Conservation (phyloP, 495 filamentous ascomycete genomes). For the Penicilliopsis zonata region DNA sequence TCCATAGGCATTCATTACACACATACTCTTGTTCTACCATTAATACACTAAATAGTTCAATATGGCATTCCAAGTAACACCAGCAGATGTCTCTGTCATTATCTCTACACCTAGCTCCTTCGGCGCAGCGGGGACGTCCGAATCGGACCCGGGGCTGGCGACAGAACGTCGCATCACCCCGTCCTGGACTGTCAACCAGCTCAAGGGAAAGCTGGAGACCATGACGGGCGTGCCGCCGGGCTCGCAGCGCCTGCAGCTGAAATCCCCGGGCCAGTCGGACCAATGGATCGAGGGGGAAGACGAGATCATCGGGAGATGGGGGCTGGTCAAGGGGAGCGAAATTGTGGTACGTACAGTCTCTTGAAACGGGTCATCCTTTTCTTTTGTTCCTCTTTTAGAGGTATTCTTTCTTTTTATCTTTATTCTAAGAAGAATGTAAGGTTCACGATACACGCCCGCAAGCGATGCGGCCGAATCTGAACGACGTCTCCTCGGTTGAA, state of each 20-base stretch:
- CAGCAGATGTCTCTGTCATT: slow-evolving; percentile 72
- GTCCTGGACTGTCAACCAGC: slow-evolving; percentile 77
- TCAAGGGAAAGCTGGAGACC: slow-evolving; percentile 84
- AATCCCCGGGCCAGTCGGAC: slow-evolving; percentile 21
- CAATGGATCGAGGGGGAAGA: slow-evolving; percentile 30
- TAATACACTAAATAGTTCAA: too few relatives aligned
- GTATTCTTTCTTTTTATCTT: not conserved
- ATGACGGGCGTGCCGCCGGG: slow-evolving; percentile 84
- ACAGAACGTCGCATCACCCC: slow-evolving; percentile 86
- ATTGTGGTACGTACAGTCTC: slow-evolving; percentile 31
- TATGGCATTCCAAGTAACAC: slow-evolving; percentile 41
- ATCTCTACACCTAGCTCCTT: slow-evolving; percentile 64
- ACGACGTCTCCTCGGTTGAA: slow-evolving; percentile 63
- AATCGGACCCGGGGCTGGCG: slow-evolving; percentile 60
- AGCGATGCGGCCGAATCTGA: slow-evolving; percentile 59
- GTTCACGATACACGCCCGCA: slow-evolving; percentile 69
- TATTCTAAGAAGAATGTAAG: slow-evolving; percentile 32
- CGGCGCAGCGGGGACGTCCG: slow-evolving; percentile 38
- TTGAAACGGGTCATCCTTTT: slow-evolving; percentile 4
- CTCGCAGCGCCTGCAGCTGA: slow-evolving; percentile 53
- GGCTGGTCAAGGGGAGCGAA: slow-evolving; percentile 27
- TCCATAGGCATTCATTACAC: too few relatives aligned
- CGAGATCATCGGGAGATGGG: slow-evolving; percentile 23
- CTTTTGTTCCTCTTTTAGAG: slow-evolving; percentile 1
- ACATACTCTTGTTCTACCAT: too few relatives aligned